Conservation (phyloP, 1,139 yeast genomes). For the Yamadazyma buinensis region DNA sequence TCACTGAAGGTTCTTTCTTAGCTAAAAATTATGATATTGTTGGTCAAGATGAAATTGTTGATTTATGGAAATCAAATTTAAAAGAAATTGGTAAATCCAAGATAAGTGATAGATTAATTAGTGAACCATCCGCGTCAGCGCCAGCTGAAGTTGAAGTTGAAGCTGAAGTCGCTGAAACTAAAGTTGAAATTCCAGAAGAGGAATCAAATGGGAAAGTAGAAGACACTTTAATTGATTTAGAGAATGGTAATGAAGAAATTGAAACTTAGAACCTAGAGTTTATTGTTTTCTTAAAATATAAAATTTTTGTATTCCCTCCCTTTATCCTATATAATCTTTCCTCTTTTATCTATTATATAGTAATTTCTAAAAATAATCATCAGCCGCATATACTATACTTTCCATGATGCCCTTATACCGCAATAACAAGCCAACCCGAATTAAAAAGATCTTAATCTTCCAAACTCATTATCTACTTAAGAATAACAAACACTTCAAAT, state of each 20-base stretch:
- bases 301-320: background rate
- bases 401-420: too few relatives aligned
- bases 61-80: conserved; percentile 65
- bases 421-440: too few relatives aligned
- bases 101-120: conserved; percentile 58
- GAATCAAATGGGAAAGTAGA: background rate
- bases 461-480: too few relatives aligned
- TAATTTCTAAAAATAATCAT: too few relatives aligned
- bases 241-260: conserved; percentile 1
- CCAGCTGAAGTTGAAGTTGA: conserved; percentile 9
- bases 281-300: too few relatives aligned
- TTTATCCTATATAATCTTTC: too few relatives aligned
- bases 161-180: conserved; percentile 14
- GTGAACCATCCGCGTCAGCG: conserved; percentile 16
- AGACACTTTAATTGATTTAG: conserved; percentile 1
- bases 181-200: too few relatives aligned
- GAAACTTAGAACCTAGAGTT: conserved; percentile 1
- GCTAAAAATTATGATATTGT: conserved; percentile 68
- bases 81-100: conserved; percentile 46
- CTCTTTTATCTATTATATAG: too few relatives aligned
- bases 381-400: too few relatives aligned
- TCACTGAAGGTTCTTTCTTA: conserved; percentile 81
- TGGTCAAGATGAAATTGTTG: conserved; percentile 38
- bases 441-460: too few relatives aligned
- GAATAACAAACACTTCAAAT: too few relatives aligned